Percentiles rank a stretch among this genome's conserved stretches.
These are phyloP conservation scores for Leucocoprinus sp. DNA, from an alignment of 768 basidiomycete genomes.

Conservation along the genomic window DNA sequence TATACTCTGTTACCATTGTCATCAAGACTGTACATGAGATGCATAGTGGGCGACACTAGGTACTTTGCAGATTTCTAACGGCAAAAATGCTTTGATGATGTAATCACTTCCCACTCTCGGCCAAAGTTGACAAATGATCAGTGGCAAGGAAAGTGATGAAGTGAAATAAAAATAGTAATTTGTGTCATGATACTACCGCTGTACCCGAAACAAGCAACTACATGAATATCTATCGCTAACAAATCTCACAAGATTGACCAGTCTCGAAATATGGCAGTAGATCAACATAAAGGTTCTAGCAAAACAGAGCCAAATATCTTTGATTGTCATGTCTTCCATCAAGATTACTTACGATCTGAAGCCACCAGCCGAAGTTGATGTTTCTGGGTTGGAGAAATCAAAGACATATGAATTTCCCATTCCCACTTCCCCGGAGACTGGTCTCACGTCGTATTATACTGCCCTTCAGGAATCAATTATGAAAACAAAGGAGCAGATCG, in stretches of 20 bases:
- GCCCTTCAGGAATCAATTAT: constrained; percentile 40
- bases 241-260: not conserved
- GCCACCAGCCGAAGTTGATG: constrained; percentile 26
- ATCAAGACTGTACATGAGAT: constrained; percentile 92
- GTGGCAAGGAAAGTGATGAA: too few species aligned
- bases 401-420: constrained; percentile 17
- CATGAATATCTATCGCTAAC: not conserved
- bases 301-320: constrained; percentile 19
- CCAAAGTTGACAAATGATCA: not conserved
- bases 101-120: constrained; percentile 1
- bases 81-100: not conserved
- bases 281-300: constrained; percentile 6
- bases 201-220: too few species aligned
- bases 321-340: constrained; percentile 21
- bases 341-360: constrained; percentile 36
- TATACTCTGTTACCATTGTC: constrained; percentile 75
- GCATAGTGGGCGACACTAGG: constrained; percentile 50
- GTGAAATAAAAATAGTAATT: too few species aligned
- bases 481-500: constrained; percentile 45
- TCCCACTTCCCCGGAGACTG: constrained; percentile 13
- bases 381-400: constrained; percentile 13
- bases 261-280: too few species aligned
- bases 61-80: not conserved
- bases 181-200: too few species aligned
- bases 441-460: constrained; percentile 38